Evolutionary conservation across 441 rosid genomes (phyloP).

Genomic region (Daphne laureola): DNA sequence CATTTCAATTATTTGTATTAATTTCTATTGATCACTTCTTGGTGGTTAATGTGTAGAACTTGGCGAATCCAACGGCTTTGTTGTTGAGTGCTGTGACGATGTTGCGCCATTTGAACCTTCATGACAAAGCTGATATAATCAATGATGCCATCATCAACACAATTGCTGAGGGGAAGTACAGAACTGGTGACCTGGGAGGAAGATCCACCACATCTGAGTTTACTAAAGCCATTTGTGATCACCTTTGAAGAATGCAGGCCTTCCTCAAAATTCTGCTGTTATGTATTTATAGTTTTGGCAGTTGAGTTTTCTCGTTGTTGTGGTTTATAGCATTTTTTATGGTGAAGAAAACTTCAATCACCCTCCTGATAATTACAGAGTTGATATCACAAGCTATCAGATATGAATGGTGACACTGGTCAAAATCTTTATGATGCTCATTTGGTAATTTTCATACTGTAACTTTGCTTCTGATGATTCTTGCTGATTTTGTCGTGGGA

Average conservation of each 20-base stretch:
- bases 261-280: constrained; percentile 8
- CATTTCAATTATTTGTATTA: background rate
- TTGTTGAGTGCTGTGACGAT: constrained; percentile 74
- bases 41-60: constrained; percentile 34
- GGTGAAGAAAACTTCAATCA: constrained; percentile 23
- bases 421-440: too few relatives aligned
- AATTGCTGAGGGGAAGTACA: constrained; percentile 76
- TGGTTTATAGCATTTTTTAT: constrained; percentile 2
- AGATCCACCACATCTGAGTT: constrained; percentile 66
- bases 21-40: constrained; percentile 6
- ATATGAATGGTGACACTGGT: too few relatives aligned
- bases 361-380: constrained; percentile 15
- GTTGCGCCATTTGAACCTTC: constrained; percentile 76
- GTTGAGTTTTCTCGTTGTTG: constrained; percentile 5
- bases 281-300: constrained; percentile 9
- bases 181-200: constrained; percentile 95
- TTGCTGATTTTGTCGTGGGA: too few relatives aligned
- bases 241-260: constrained; percentile 35
- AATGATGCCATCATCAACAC: constrained; percentile 74
- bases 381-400: background rate
- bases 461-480: too few relatives aligned
- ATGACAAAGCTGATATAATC: constrained; percentile 74
- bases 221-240: constrained; percentile 76
- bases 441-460: too few relatives aligned
- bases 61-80: constrained; percentile 96